Conservation (phyloP, 768 basidiomycete species). For the Macrolepiota dolichaula region DNA sequence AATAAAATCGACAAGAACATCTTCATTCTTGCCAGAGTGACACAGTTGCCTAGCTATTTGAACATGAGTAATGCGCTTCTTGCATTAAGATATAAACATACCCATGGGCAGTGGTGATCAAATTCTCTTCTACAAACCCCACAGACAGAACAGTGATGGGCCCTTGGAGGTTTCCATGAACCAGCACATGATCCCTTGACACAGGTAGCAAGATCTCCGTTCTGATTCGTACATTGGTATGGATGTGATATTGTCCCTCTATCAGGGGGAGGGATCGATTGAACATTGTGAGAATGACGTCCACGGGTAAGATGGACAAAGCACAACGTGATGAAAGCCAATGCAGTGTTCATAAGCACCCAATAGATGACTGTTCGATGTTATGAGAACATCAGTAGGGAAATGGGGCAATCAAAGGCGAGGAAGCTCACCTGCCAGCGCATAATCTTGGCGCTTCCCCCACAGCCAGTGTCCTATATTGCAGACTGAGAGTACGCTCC, state of each 20-base stretch:
- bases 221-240: slow-evolving; percentile 32
- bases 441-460: slow-evolving; percentile 15
- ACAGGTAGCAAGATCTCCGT: slow-evolving; percentile 33
- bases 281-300: slow-evolving; percentile 30
- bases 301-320: slow-evolving; percentile 31
- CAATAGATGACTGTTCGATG: slow-evolving; percentile 28
- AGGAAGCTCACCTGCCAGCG: slow-evolving; percentile 21
- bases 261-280: slow-evolving; percentile 28
- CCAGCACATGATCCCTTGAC: slow-evolving; percentile 29
- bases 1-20: slow-evolving; percentile 30
- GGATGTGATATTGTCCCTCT: slow-evolving; percentile 29
- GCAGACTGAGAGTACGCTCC: neutral
- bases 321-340: slow-evolving; percentile 23
- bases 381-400: neutral
- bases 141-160: slow-evolving; percentile 43
- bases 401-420: neutral
- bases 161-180: slow-evolving; percentile 40
- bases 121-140: slow-evolving; percentile 41
- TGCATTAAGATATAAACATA: slow-evolving; percentile 14
- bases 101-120: slow-evolving; percentile 49
- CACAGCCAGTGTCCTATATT: slow-evolving; percentile 28
- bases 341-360: slow-evolving; percentile 20
- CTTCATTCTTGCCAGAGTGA: slow-evolving; percentile 34
- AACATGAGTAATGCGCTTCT: neutral
- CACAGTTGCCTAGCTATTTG: slow-evolving; percentile 37